These are phyloP conservation scores for Ceratobasidium sp. DNA, from an alignment of 1,284 basidiomycete species.

Conservation along the genomic window DNA sequence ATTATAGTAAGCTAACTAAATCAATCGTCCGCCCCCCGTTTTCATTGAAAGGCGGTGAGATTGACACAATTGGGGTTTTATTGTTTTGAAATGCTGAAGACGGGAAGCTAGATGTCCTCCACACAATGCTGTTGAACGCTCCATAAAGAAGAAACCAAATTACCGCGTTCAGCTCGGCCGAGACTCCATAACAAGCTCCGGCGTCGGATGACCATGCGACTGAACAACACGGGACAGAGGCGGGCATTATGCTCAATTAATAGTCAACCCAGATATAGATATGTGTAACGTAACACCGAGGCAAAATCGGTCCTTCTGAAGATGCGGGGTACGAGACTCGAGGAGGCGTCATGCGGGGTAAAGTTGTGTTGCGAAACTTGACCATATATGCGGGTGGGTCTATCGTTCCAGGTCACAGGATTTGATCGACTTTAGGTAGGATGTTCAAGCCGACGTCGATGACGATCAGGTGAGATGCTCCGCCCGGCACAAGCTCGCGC, in stretches of 20 bases:
- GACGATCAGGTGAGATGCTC: constrained; percentile 27
- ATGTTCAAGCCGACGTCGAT: background rate
- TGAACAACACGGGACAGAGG: background rate
- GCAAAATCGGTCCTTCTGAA: background rate
- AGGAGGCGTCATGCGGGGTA: background rate
- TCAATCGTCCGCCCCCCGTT: too few relatives aligned
- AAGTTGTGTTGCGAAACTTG: background rate
- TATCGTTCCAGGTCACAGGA: background rate
- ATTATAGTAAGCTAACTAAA: too few relatives aligned
- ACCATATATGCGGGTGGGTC: background rate
- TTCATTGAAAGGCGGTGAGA: too few relatives aligned
- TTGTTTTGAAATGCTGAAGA: too few relatives aligned
- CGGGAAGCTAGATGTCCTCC: background rate
- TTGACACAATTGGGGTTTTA: too few relatives aligned
- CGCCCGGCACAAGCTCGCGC: constrained; percentile 11
- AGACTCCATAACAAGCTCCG: background rate
- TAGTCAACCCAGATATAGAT: background rate
- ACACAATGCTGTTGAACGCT: background rate
- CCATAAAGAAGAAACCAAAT: background rate
- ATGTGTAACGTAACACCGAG: background rate
- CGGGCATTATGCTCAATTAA: background rate
- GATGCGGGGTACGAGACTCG: constrained; percentile 14
- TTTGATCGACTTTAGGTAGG: background rate
- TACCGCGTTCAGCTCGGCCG: background rate
- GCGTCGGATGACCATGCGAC: background rate